Evolutionary conservation across 331 rosid genomes (phyloP).

Genomic region (Pyracantha coccinea): DNA sequence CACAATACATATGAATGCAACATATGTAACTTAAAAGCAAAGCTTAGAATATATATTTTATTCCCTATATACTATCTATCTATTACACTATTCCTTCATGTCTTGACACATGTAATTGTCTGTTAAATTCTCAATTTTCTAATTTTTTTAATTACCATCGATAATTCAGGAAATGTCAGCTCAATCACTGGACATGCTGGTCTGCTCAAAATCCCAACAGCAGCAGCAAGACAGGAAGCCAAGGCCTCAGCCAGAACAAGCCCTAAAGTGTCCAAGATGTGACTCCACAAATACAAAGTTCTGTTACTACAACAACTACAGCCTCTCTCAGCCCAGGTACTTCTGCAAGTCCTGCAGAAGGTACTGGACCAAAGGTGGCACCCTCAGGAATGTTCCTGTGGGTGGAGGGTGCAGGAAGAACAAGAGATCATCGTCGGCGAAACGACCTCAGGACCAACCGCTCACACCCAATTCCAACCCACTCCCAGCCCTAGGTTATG

Average conservation of each 20-base stretch:
- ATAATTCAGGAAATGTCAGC: conserved; percentile 58
- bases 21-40: conserved; percentile 1
- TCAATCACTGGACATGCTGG: conserved; percentile 73
- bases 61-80: background rate
- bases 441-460: conserved; percentile 53
- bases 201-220: conserved; percentile 48
- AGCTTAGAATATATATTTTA: background rate
- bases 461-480: conserved; percentile 39
- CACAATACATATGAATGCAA: background rate
- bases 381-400: conserved; percentile 90
- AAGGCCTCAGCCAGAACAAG: conserved; percentile 85
- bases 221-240: conserved; percentile 39
- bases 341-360: conserved; percentile 96
- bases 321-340: conserved; percentile 89
- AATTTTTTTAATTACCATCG: background rate
- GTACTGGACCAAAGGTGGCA: conserved; percentile 98
- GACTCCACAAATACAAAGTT: conserved; percentile 90
- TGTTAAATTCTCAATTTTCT: background rate
- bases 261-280: conserved; percentile 85
- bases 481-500: conserved; percentile 41
- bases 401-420: conserved; percentile 99
- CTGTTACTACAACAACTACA: conserved; percentile 97
- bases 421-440: conserved; percentile 63
- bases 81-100: background rate
- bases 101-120: background rate